Evolutionary conservation across 805 yeast genomes (phyloP), one percentile per base, ranked within the genome.

Genomic region (Cephaloascus albidus): DNA sequence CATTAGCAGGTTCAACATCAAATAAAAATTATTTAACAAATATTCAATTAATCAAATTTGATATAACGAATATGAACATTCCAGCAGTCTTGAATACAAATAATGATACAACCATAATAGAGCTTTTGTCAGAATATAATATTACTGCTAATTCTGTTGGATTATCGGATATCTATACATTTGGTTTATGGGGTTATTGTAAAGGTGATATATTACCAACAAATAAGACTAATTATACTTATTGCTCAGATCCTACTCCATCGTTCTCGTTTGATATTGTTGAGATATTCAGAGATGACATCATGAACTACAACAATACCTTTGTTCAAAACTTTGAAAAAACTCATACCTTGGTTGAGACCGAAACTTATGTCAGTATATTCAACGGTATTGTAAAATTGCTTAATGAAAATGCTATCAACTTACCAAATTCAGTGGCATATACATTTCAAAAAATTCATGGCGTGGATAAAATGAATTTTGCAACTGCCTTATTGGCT

Each of bases 161-260:
- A 6, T 31, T 31, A n/a, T 8, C 33, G 17, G 18, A 31, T 8
- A 10, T 10, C 33, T 31, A 31, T 31, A n/a, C 33, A 10, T 31
- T 31, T n/a, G 33, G 33, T 8, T 16, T 31, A n/a, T 31, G 33
- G 33, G 33, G 33, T n/a, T 31, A 31, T n/a, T 31, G 33, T 16
- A 31, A 31, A 16, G 33, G 33, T 10, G 14, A 31, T 16, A 31
- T n/a, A 8, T 6, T 8, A 6, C 16, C 10, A 8, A 16, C 6
- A 8, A 15, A 16, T 6, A 14, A 31, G 33, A 16, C 14, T 8
- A 31, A 31, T 16, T 31, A n/a, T n/a, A 31, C 33, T 15, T 31
- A 31, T 16, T 31, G 33, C 18, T 31, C 33, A n/a, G 8, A 14
- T 8, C 33, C 33, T 10, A 31, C 33, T 8, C 16, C 33, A 8